Evolutionary conservation across 116 monocot species (phyloP), one percentile per base, ranked within the genome.

Genomic region (Phalaenopsis hybrid): DNA sequence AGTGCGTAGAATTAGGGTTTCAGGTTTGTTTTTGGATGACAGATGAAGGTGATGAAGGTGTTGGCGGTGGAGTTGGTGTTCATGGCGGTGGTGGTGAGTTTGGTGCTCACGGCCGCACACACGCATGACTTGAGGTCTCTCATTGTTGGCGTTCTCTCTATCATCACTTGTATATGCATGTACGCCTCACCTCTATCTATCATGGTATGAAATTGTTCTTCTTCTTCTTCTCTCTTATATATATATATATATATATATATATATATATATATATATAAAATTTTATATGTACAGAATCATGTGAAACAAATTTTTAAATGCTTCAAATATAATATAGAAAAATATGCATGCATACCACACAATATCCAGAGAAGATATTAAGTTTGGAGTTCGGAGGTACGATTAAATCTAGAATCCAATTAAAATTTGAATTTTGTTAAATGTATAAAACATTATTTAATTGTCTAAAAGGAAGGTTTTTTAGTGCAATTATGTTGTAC

Each of bases 101-200:
- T 74, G 0, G 79, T 75, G n/a, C 69, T 86, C 21, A 16, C n/a
- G 12, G 3, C 37, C 0, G 33, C 12, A 0, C 79, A 75, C 48
- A 49, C 79, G 3, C n/a, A 82, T 28, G 50, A 83, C 8, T 11
- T 12, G 7, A 28, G 87, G 2, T 81, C 84, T 5, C 15, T 74
- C 45, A 59, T 81, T 57, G 81, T 87, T n/a, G 87, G 87, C 0
- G 37, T 83, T 23, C 45, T 87, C 21, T 84, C 83, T 45, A 74
- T 87, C 49, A 8, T 87, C 49, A 74, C 79, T 23, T 25, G 84
- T 20, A 81, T 52, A 58, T 5, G 43, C 28, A 84, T 84, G 83
- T 87, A 87, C 21, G 78, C 78, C 16, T 20, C 87, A 0, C 87
- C 87, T 1, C 77, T 87, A 11, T 81, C 83, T 0, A 59, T 79